Percentiles rank a stretch among this genome's conserved stretches.
phyloP scores from a whole-genome alignment of 192 early-diverging fungal genomes.

The Coemansia sp. region DNA sequence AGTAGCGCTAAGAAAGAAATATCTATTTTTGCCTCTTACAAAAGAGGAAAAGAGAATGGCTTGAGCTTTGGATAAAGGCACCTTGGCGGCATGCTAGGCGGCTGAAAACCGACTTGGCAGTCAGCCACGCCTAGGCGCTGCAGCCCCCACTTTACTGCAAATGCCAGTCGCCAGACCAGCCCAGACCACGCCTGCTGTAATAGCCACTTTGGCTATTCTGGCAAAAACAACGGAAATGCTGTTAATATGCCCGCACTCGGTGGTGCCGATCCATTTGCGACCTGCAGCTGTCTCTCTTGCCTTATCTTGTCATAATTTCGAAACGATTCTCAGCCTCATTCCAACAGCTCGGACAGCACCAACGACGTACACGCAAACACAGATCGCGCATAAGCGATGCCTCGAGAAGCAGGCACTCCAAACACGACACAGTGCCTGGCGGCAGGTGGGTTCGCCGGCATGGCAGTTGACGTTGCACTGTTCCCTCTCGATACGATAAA shows the following conservation, averaged over 20 bases:
- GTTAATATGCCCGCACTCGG: not conserved
- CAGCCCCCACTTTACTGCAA: not conserved
- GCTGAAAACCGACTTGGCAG: not conserved
- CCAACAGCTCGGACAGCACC: not conserved
- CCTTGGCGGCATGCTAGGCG: not conserved
- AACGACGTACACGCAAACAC: not conserved
- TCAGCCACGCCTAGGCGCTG: not conserved
- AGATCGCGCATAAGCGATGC: constrained; percentile 8
- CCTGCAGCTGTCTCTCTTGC: constrained; percentile 21
- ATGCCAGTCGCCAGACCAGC: not conserved
- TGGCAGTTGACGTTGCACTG: constrained; percentile 87
- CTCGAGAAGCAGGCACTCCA: constrained; percentile 18
- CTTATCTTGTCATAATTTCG: not conserved
- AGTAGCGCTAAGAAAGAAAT: not conserved
- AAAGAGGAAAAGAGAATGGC: not conserved
- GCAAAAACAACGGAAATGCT: not conserved
- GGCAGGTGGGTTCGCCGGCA: constrained; percentile 88
- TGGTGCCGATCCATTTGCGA: constrained; percentile 20
- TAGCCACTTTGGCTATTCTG: not conserved
- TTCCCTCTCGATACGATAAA: constrained; percentile 98
- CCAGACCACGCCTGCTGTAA: not conserved
- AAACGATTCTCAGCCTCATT: not conserved
- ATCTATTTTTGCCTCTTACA: not conserved
- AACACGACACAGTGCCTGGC: constrained; percentile 57
- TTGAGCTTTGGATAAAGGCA: not conserved